Base-by-base conservation (phyloP, 768 basidiomycete genomes). In the Daedaleopsis sinensis region DNA sequence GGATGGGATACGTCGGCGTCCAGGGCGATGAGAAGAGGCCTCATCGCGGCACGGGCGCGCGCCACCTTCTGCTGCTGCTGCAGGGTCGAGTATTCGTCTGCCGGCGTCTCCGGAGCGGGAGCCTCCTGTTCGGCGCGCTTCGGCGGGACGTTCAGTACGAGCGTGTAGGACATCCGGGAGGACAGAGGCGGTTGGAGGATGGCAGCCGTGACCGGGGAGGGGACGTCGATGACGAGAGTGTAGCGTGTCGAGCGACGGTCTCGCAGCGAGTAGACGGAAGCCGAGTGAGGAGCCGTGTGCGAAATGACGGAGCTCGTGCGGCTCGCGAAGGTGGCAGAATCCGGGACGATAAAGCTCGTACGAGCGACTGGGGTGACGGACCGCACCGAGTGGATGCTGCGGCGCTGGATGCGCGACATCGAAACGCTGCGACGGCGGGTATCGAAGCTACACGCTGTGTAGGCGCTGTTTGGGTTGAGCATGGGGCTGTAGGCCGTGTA, bases 1-100 rank as follows among this genome's bases (percentile, higher is more conserved):
- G 65, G n/a, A 18, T 66, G 64, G 64, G 66, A 65, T 44, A 52
- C 55, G 56, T 58, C 38, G 18, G 67, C 62, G 62, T 70, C 67
- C 15, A n/a, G 10, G 6, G 44, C 8, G 7, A 46, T 19, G 44
- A 18, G 9, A 46, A 48, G 47, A 23, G 47, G 47, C n/a, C 21
- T 18, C 47, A 48, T 48, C 35, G 47, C 56, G 10, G 42, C 51
- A 32, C 57, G 60, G 9, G 66, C 69, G 27, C 56, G 49, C 42
- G 56, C 52, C 58, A 63, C 54, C 21, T 57, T 51, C 39, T 55
- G 57, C 50, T 52, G 57, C 18, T 61, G 62, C 57, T 62, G 61
- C n/a, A 62, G 38, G 11, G 46, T 52, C 18, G 62, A 27, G 10
- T 59, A 53, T 27, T 52, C 61, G 36, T 32, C 18, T 9, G 52